Percentiles rank a stretch among this genome's conserved stretches.
Evolutionary conservation across 208 protist species (phyloP).

Genomic region (Leishmania guyanensis): DNA sequence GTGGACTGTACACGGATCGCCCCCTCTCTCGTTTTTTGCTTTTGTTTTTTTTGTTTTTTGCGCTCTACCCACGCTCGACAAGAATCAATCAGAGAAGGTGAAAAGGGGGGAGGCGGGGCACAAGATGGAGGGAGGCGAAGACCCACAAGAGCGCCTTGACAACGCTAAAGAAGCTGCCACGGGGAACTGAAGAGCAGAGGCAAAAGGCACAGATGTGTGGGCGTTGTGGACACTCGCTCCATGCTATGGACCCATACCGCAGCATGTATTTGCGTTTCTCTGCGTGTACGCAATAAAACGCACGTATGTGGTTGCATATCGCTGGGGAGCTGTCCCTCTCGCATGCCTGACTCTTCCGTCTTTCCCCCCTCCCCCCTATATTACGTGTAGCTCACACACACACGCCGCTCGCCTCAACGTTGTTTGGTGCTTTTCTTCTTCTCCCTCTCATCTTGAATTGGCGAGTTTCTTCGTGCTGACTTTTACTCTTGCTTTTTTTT

Average conservation of each 20-base stretch:
- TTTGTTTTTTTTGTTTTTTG: background rate
- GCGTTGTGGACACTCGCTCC: background rate
- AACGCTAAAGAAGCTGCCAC: background rate
- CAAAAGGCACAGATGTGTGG: background rate
- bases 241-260: background rate
- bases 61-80: too few species aligned
- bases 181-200: background rate
- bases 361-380: background rate
- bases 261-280: background rate
- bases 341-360: background rate
- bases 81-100: background rate
- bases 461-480: background rate
- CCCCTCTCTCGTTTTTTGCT: background rate
- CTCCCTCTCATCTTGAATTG: background rate
- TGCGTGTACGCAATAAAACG: background rate
- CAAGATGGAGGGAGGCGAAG: background rate
- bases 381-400: background rate
- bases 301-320: background rate
- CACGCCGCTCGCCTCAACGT: background rate
- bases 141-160: background rate
- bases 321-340: background rate
- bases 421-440: background rate
- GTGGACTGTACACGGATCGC: too few species aligned
- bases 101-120: background rate
- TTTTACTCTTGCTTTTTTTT: background rate